phyloP scores from a whole-genome alignment of 495 filamentous ascomycete species.

The Hypoxylon fuscum region DNA sequence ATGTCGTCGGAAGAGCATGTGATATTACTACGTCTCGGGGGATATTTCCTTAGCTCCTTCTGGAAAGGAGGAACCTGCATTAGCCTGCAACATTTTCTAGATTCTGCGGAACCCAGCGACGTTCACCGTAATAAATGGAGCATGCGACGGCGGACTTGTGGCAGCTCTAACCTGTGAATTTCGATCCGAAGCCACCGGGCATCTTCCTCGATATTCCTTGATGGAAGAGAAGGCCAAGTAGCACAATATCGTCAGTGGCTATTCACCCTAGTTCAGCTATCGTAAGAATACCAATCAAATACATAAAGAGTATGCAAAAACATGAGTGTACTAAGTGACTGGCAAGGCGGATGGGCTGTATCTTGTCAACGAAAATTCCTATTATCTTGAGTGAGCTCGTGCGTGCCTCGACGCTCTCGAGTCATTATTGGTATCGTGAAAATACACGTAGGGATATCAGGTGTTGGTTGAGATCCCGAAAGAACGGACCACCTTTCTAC shows the following conservation, averaged over 20 bases:
- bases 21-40: background rate
- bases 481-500: constrained; percentile 2
- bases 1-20: constrained; percentile 7
- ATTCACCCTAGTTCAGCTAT: too few species aligned
- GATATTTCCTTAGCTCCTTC: constrained; percentile 3
- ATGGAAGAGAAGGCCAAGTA: background rate
- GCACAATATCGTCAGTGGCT: constrained; percentile 5
- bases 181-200: background rate
- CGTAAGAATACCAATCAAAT: too few species aligned
- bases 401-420: background rate
- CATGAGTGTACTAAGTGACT: too few species aligned
- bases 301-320: too few species aligned
- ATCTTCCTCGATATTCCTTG: constrained; percentile 14
- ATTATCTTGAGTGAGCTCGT: constrained; percentile 1
- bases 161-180: constrained; percentile 8
- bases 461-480: constrained; percentile 17
- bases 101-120: constrained; percentile 7
- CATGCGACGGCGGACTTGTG: too few species aligned
- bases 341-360: background rate
- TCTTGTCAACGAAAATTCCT: background rate
- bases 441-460: constrained; percentile 12
- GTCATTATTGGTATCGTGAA: too few species aligned
- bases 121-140: background rate
- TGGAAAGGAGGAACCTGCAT: constrained; percentile 4
- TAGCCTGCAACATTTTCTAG: constrained; percentile 10